Conservation (phyloP, 2,329 filamentous ascomycete genomes). For the Talaromyces sp. region DNA sequence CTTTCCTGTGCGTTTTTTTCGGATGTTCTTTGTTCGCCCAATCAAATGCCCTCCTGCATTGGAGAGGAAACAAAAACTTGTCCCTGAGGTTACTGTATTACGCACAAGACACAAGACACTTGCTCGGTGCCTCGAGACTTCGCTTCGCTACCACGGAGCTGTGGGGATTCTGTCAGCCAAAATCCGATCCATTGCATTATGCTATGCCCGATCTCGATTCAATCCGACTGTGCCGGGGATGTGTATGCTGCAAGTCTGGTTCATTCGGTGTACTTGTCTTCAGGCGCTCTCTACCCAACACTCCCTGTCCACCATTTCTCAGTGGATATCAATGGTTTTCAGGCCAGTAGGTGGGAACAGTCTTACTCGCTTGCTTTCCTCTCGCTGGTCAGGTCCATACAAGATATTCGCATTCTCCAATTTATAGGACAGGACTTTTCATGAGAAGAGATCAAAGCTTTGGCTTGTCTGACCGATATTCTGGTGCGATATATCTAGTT, state of each 20-base stretch:
- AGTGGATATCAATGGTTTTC: constrained; percentile 10
- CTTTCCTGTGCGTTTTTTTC: constrained; percentile 71
- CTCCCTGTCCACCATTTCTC: neutral
- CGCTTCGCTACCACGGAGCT: too few relatives aligned
- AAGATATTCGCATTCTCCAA: neutral
- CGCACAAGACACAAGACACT: constrained; percentile 78
- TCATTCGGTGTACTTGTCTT: constrained; percentile 11
- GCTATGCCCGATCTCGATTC: constrained; percentile 12
- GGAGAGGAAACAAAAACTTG: constrained; percentile 94
- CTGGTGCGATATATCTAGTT: constrained; percentile 15
- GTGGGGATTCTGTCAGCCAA: neutral
- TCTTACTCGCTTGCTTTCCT: too few relatives aligned
- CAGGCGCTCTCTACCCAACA: constrained; percentile 21
- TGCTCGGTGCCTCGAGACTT: constrained; percentile 14
- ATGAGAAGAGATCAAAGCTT: constrained; percentile 92
- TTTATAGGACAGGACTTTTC: constrained; percentile 72
- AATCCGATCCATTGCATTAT: constrained; percentile 13
- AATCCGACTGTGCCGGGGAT: constrained; percentile 10
- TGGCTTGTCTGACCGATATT: constrained; percentile 71
- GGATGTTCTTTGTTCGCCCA: constrained; percentile 91
- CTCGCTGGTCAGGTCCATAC: too few relatives aligned
- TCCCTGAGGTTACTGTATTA: constrained; percentile 82
- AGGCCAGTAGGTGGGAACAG: constrained; percentile 6
- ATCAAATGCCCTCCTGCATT: constrained; percentile 63
- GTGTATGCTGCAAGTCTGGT: constrained; percentile 17